Evolutionary conservation across 306 rosid genomes (phyloP), one percentile per base, ranked within the genome.

Genomic region (Hippophae gyantsensis): DNA sequence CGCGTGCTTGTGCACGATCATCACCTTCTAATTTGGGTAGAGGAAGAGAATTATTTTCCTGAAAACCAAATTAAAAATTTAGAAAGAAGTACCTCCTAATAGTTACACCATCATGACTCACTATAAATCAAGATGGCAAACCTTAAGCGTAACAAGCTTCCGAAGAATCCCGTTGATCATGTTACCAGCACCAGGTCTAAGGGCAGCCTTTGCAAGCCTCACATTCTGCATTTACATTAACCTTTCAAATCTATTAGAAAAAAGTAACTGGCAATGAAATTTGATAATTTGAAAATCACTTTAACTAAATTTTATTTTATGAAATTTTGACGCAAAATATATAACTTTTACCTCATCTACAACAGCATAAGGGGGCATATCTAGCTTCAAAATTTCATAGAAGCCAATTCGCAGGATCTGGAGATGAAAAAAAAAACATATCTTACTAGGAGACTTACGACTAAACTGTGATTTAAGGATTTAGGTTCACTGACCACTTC

Each of bases 111-210:
- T 56, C 60, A 51, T 53, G 42, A 48, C 45, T 56, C 11, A 40
- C 68, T 43, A 13, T 57, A 58, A 63, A n/a, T 40, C 54, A 12
- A 44, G 65, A 57, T 57, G 57, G 67, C 61, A 72, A 62, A 85
- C 97, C 95, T 79, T 81, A 43, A 79, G 90, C 70, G 58, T 61
- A 67, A 65, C 84, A 63, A 89, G 95, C 81, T 83, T 89, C 65
- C 90, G 75, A 42, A 89, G 90, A 62, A 89, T 79, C 51, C 88
- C 97, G 64, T 89, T 89, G 76, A 89, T 95, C 97, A 89, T 66
- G 78, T 83, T 89, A 41, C 95, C 90, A 69, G 97, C 97, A 74
- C 97, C 97, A 43, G 89, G 86, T 73, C 96, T 81, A 56, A 89
- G 90, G 73, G 96, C 82, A 71, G 74, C 78, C 72, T 89, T 89